Evolutionary conservation across 805 yeast species (phyloP), one percentile per base, ranked within the genome.

Genomic region (Kodamaea jinghongensis): DNA sequence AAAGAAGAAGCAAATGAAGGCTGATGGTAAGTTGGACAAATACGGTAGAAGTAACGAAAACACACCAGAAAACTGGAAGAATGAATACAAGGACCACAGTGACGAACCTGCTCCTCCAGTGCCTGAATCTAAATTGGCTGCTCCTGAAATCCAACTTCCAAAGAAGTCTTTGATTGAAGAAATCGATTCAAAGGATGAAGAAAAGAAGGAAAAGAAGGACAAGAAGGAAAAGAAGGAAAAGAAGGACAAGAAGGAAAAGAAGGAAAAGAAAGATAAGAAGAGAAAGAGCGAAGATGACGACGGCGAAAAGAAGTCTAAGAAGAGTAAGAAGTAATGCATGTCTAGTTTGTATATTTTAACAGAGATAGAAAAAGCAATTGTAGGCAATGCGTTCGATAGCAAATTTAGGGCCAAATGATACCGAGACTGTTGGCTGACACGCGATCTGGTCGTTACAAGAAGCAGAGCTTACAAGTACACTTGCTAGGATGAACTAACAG

Each of bases 1-100:
- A 70, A 89, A 89, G 83, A 93, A 93, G 86, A 93, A 93, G 78
- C 96, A 91, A 75, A 74, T 93, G 77, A 91, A 90, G 78, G 85
- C 95, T 39, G 96, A 86, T 51, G 99, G 98, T 59, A 91, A 93
- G 71, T 81, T 93, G 60, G 99, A 93, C 75, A 87, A 91, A 70
- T 93, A 70, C 60, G 99, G 99, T 49, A 83, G 96, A 73, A 75
- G 73, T 48, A 93, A 89, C 60, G 99, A 93, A 68, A 83, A 79
- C 63, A 93, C 99, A 20, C 99, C 99, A 56, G 85, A 79, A 34
- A 75, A 79, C 29, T 93, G 99, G 99, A 89, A 88, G 73, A 73
- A 75, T 54, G 81, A 78, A 35, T 93, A 91, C 65, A 85, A 83
- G 52, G 79, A 83, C 60, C 85, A 79, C 58, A 71, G 65, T 36